Conservation (phyloP, 805 yeast genomes). For the Torulaspora microellipsoides region DNA sequence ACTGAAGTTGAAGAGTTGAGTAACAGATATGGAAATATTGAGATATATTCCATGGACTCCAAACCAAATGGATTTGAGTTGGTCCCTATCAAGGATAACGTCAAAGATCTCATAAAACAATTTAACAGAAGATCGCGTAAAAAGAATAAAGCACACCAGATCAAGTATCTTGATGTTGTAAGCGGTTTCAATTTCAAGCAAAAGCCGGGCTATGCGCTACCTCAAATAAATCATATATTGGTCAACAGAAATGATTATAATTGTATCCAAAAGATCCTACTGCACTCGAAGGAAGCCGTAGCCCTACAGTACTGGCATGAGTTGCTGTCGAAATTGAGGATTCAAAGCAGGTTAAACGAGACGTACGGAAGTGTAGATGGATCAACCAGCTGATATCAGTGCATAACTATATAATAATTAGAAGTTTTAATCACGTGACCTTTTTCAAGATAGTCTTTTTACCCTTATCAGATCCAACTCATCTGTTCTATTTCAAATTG, state of each 20-base stretch:
- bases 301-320: conserved; percentile 17
- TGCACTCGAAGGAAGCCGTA: conserved; percentile 4
- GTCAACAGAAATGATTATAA: conserved; percentile 13
- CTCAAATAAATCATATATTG: conserved; percentile 18
- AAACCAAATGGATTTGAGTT: conserved; percentile 23
- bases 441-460: no score
- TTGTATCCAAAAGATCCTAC: conserved; percentile 3
- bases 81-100: conserved; percentile 2
- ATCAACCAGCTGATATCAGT: no score
- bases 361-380: conserved; percentile 1
- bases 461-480: no score
- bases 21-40: conserved; percentile 23
- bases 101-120: conserved; percentile 7
- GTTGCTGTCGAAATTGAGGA: not conserved
- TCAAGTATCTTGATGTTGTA: conserved; percentile 24
- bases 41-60: conserved; percentile 16
- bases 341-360: not conserved
- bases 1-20: conserved; percentile 16
- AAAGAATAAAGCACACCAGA: not conserved
- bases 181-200: conserved; percentile 29
- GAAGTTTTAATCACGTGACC: no score
- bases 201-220: conserved; percentile 26
- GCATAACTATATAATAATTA: no score
- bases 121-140: conserved; percentile 10
- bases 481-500: no score